Conservation (phyloP, 2,329 filamentous ascomycete species). For the Didymella keratinophila region DNA sequence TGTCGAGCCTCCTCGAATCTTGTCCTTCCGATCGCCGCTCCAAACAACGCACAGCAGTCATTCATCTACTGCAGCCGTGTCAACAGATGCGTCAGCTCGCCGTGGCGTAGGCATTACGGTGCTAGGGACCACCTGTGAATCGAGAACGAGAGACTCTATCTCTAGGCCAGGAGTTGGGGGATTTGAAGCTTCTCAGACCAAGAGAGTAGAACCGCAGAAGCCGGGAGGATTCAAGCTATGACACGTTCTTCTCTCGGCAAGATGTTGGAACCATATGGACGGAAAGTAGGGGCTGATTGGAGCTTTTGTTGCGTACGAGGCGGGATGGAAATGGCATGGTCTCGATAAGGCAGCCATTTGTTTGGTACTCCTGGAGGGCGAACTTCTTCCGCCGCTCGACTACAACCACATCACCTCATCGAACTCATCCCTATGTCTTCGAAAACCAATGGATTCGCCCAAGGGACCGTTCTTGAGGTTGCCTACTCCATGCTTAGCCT, state of each 20-base stretch:
- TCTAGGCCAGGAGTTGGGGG: accelerated
- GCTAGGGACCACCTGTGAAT: neutral
- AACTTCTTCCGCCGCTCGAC: neutral
- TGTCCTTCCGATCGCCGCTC: neutral
- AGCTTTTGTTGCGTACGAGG: neutral
- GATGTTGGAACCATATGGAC: too few species aligned
- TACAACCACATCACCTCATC: neutral
- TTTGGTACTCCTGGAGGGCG: neutral
- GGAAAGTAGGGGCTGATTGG: neutral
- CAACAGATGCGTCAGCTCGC: neutral
- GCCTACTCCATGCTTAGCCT: conserved; percentile 23
- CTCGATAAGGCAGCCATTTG: neutral
- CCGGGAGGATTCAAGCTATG: neutral
- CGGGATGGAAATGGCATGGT: neutral
- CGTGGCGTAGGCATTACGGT: neutral
- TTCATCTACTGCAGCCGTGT: neutral
- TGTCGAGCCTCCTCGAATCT: neutral
- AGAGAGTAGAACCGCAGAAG: too few species aligned
- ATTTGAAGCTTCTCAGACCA: neutral
- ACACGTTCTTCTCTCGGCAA: neutral
- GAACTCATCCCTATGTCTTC: conserved; percentile 5
- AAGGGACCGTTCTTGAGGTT: conserved; percentile 24
- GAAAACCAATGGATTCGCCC: conserved; percentile 21
- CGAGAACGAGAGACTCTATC: neutral
- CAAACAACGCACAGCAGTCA: neutral